Percentiles rank a stretch among this genome's conserved stretches.
These are phyloP conservation scores for Inosperma sp. DNA, from an alignment of 768 basidiomycete genomes.

Conservation along the genomic window DNA sequence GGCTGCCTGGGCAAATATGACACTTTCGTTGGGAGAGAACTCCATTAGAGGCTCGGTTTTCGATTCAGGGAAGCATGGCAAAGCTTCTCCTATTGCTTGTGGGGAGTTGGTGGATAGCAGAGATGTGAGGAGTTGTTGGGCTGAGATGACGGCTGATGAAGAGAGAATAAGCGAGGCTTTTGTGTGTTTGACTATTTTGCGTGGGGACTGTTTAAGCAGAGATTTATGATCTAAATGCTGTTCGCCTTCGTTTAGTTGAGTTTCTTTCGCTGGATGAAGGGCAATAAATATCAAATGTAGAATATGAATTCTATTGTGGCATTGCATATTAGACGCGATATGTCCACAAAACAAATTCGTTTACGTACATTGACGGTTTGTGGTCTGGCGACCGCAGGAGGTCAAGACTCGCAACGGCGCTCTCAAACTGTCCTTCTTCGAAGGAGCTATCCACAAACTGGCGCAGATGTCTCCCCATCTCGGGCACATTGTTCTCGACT, in stretches of 20 bases:
- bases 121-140: slow-evolving; percentile 51
- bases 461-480: slow-evolving; percentile 32
- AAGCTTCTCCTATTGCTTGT: slow-evolving; percentile 44
- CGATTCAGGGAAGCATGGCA: slow-evolving; percentile 46
- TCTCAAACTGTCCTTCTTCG: slow-evolving; percentile 73
- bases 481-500: slow-evolving; percentile 15
- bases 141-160: slow-evolving; percentile 42
- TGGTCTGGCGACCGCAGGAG: slow-evolving; percentile 55
- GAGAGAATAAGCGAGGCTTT: slow-evolving; percentile 39
- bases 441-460: slow-evolving; percentile 64
- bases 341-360: neutral
- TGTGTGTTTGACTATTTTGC: slow-evolving; percentile 42
- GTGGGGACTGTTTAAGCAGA: slow-evolving; percentile 40
- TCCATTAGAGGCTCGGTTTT: slow-evolving; percentile 17
- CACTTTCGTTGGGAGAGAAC: slow-evolving; percentile 48
- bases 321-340: slow-evolving; percentile 9
- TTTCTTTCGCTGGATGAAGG: slow-evolving; percentile 47
- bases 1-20: slow-evolving; percentile 49
- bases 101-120: slow-evolving; percentile 56
- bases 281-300: slow-evolving; percentile 67
- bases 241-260: slow-evolving; percentile 23
- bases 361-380: slow-evolving; percentile 55
- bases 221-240: slow-evolving; percentile 18
- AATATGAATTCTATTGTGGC: slow-evolving; percentile 49
- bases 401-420: slow-evolving; percentile 57